These are phyloP conservation scores for Xylariaceae sp. DNA, from an alignment of 2,329 filamentous ascomycete species.

Conservation along the genomic window DNA sequence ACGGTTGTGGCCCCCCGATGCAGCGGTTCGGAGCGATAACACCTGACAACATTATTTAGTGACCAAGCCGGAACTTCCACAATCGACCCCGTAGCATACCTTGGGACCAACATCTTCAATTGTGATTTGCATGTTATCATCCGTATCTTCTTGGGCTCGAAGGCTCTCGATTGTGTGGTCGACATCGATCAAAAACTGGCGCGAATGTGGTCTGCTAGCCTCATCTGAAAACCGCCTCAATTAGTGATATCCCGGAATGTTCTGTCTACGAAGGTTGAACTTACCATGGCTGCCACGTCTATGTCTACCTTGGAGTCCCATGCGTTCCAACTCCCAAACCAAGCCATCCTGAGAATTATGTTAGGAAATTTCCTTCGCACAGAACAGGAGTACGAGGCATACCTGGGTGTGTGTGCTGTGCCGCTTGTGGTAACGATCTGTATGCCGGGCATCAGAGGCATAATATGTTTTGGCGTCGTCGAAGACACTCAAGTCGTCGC, in stretches of 20 bases:
- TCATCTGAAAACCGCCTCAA: conserved; percentile 65
- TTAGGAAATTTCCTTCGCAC: conserved; percentile 37
- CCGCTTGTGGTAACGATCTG: conserved; percentile 55
- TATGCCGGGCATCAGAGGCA: conserved; percentile 60
- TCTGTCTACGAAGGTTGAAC: conserved; percentile 23
- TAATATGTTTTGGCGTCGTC: conserved; percentile 68
- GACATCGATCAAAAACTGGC: conserved; percentile 87
- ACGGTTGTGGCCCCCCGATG: conserved; percentile 83
- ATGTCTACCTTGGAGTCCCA: conserved; percentile 61
- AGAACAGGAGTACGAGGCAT: conserved; percentile 23
- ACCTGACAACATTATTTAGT: conserved; percentile 57
- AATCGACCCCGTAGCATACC: conserved; percentile 46
- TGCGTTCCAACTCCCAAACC: conserved; percentile 59
- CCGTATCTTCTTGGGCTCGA: conserved; percentile 86
- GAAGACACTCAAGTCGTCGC: conserved; percentile 57
- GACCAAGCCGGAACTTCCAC: background rate
- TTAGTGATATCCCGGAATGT: background rate
- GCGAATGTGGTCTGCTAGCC: conserved; percentile 65
- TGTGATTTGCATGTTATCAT: conserved; percentile 95
- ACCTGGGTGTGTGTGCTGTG: conserved; percentile 66
- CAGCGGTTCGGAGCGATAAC: conserved; percentile 82
- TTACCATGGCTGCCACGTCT: conserved; percentile 66
- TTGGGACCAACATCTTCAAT: conserved; percentile 96
- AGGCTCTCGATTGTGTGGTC: conserved; percentile 81
- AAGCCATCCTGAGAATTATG: conserved; percentile 55